These are phyloP conservation scores for Diplogelasinospora grovesii DNA, from an alignment of 495 filamentous ascomycete species.

Conservation along the genomic window DNA sequence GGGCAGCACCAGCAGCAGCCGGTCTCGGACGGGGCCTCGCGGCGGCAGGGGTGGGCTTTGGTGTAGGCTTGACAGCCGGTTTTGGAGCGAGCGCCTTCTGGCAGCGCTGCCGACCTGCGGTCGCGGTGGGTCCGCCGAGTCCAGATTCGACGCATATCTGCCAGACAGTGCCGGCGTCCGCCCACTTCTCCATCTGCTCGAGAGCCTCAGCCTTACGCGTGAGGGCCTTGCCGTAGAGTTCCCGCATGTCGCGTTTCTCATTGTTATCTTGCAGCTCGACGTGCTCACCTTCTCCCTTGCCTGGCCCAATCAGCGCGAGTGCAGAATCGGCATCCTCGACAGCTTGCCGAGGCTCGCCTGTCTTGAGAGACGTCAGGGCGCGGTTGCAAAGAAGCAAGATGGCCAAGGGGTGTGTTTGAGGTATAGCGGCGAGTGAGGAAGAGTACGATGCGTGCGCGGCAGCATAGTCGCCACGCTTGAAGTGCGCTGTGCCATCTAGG, in stretches of 20 bases:
- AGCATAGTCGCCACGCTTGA: slow-evolving; percentile 90
- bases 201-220: slow-evolving; percentile 92
- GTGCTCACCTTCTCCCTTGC: slow-evolving; percentile 68
- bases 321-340: slow-evolving; percentile 77
- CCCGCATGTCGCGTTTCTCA: slow-evolving; percentile 77
- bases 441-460: slow-evolving; percentile 78
- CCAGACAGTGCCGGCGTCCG: slow-evolving; percentile 75
- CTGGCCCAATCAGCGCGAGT: slow-evolving; percentile 71
- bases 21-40: slow-evolving; percentile 12
- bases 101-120: slow-evolving; percentile 82
- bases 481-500: slow-evolving; percentile 72
- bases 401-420: slow-evolving; percentile 71
- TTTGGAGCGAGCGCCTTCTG: slow-evolving; percentile 72
- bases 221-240: slow-evolving; percentile 86
- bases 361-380: slow-evolving; percentile 80
- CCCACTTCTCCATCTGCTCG: slow-evolving; percentile 92
- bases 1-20: slow-evolving; percentile 35
- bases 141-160: slow-evolving; percentile 73
- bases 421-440: slow-evolving; percentile 64
- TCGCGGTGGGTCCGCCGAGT: slow-evolving; percentile 72
- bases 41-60: slow-evolving; percentile 23
- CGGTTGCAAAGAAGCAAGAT: slow-evolving; percentile 89
- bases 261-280: slow-evolving; percentile 59
- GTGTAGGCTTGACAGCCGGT: slow-evolving; percentile 32
- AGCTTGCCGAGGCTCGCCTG: slow-evolving; percentile 78